These are phyloP conservation scores for Gaillardinia entomophila DNA, from an alignment of 805 yeast genomes.

Conservation along the genomic window DNA sequence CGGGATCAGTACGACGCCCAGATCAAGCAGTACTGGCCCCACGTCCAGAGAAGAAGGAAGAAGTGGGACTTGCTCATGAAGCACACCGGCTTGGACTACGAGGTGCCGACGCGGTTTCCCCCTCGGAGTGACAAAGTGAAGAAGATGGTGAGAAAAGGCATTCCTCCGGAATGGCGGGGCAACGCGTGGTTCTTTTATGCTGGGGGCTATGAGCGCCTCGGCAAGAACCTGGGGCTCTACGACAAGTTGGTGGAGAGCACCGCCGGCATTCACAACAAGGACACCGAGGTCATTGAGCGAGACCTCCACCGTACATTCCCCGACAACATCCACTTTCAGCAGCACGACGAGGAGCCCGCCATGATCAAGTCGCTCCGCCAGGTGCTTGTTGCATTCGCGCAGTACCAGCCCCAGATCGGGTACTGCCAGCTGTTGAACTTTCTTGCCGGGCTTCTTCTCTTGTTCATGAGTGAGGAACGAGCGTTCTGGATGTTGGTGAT, in stretches of 20 bases:
- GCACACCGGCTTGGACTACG: constrained; percentile 54
- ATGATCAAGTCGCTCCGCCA: constrained; percentile 70
- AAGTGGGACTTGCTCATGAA: constrained; percentile 73
- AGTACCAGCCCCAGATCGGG: constrained; percentile 84
- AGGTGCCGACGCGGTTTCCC: constrained; percentile 61
- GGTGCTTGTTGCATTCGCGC: constrained; percentile 77
- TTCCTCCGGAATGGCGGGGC: constrained; percentile 97
- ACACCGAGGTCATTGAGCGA: constrained; percentile 89
- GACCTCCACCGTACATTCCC: constrained; percentile 94
- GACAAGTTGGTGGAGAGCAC: constrained; percentile 61
- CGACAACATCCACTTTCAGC: constrained; percentile 76
- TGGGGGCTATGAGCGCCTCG: constrained; percentile 69
- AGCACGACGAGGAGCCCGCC: constrained; percentile 45
- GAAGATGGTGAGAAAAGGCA: constrained; percentile 81
- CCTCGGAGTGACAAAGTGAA: constrained; percentile 73
- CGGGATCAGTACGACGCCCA: constrained; percentile 61
- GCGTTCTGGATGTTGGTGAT: constrained; percentile 96
- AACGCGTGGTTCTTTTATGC: constrained; percentile 96
- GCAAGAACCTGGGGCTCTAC: constrained; percentile 69
- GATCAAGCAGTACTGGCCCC: constrained; percentile 65
- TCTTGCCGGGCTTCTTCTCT: constrained; percentile 76
- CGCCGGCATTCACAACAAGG: constrained; percentile 49
- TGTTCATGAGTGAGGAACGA: constrained; percentile 84
- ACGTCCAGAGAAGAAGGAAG: constrained; percentile 56
- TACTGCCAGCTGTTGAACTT: constrained; percentile 95